Conservation (phyloP, 2,329 filamentous ascomycete species). For the Sporothrix globosa region DNA sequence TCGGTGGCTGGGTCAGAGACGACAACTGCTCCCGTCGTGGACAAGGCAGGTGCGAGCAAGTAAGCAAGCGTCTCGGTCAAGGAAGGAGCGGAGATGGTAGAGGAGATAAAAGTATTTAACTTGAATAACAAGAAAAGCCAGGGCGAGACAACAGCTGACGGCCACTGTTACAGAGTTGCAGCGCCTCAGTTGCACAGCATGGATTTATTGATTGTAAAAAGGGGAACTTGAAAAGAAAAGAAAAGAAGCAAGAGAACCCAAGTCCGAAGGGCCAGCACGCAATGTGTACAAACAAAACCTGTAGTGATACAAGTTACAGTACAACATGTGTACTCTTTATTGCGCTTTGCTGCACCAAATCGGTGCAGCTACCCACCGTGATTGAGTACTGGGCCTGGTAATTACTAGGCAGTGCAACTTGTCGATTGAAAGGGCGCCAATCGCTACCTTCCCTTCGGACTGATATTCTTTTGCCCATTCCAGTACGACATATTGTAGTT, state of each 20-base stretch:
- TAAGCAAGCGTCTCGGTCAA: neutral
- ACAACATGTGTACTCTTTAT: too few relatives aligned
- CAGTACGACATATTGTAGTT: neutral
- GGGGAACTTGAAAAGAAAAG: neutral
- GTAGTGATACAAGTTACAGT: too few relatives aligned
- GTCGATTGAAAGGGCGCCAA: neutral
- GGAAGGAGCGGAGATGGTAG: neutral
- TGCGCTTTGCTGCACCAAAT: constrained; percentile 3
- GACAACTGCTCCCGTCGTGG: neutral
- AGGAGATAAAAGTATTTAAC: neutral
- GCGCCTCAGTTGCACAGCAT: constrained; percentile 8
- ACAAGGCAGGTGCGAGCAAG: neutral
- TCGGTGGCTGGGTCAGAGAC: constrained; percentile 4
- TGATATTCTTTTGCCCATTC: constrained; percentile 8
- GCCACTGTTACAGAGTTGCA: neutral
- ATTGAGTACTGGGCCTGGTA: constrained; percentile 9
- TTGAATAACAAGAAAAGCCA: neutral
- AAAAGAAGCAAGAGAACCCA: neutral
- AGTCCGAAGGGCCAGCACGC: neutral
- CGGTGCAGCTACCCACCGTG: constrained; percentile 1
- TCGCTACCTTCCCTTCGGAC: neutral
- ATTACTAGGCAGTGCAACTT: neutral
- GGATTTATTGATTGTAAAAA: neutral
- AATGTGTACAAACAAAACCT: neutral
- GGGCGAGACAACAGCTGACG: neutral